These are phyloP conservation scores for Thelonectria olida DNA, from an alignment of 2,329 filamentous ascomycete genomes.

Conservation along the genomic window DNA sequence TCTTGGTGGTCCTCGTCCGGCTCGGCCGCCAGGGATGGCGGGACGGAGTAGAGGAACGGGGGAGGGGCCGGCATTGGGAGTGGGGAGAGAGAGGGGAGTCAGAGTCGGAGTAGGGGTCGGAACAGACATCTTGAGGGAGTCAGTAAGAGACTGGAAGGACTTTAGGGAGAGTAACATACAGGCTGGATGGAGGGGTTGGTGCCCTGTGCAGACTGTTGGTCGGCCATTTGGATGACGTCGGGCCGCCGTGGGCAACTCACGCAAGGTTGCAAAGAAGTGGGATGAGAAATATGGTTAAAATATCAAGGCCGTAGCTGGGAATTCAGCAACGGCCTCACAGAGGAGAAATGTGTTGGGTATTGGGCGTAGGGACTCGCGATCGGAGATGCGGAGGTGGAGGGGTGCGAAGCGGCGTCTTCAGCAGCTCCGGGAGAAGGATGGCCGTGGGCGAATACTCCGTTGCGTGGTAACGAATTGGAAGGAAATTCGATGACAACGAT, in stretches of 20 bases:
- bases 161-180: slow-evolving; percentile 27
- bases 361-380: not conserved
- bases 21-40: slow-evolving; percentile 77
- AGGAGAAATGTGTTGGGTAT: not conserved
- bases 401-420: not conserved
- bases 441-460: not conserved
- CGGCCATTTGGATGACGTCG: slow-evolving; percentile 34
- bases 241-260: slow-evolving; percentile 24
- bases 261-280: not conserved
- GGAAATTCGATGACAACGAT: not conserved
- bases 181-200: slow-evolving; percentile 32
- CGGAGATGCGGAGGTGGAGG: slow-evolving; percentile 1
- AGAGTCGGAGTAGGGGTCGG: slow-evolving; percentile 23
- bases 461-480: not conserved
- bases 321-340: slow-evolving; percentile 15
- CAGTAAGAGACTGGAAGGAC: slow-evolving; percentile 19
- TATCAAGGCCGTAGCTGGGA: slow-evolving; percentile 17
- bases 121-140: slow-evolving; percentile 24
- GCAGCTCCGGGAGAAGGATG: slow-evolving; percentile 1
- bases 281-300: not conserved
- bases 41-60: slow-evolving; percentile 84
- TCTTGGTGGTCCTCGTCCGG: slow-evolving; percentile 74
- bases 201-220: slow-evolving; percentile 32
- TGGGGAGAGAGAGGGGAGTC: slow-evolving; percentile 43
- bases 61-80: slow-evolving; percentile 57